Conservation (phyloP, 768 basidiomycete genomes). For the Rhodotorula paludigena region DNA sequence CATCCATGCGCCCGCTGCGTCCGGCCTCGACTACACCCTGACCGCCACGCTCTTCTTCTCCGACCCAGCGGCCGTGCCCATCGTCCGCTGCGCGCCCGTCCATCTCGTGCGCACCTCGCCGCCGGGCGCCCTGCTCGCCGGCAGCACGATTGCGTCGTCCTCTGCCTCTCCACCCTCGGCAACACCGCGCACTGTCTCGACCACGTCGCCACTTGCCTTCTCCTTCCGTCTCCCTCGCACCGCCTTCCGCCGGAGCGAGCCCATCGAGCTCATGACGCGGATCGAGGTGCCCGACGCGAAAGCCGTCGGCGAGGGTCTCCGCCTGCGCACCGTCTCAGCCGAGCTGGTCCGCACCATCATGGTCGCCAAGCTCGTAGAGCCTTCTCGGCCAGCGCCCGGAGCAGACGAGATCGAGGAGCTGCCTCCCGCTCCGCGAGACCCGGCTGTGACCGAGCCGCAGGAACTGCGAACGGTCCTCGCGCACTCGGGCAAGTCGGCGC, state of each 20-base stretch:
- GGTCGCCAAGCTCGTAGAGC: no score
- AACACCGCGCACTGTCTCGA: background rate
- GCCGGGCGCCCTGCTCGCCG: constrained; percentile 32
- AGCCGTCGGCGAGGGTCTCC: constrained; percentile 64
- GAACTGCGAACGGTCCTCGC: constrained; percentile 52
- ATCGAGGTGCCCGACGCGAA: constrained; percentile 68
- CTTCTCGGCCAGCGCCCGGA: no score
- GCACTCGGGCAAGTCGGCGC: constrained; percentile 83
- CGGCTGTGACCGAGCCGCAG: background rate
- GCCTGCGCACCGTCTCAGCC: constrained; percentile 71
- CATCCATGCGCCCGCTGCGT: constrained; percentile 63
- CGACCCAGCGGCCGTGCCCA: constrained; percentile 47
- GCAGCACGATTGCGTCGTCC: no score
- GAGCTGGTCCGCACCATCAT: constrained; percentile 63
- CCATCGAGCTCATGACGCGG: constrained; percentile 72
- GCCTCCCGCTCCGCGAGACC: background rate
- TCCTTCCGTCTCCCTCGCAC: constrained; percentile 68
- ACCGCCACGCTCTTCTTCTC: constrained; percentile 58
- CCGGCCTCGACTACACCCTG: constrained; percentile 65
- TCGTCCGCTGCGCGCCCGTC: constrained; percentile 23
- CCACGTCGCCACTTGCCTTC: constrained; percentile 57
- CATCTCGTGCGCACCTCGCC: constrained; percentile 37
- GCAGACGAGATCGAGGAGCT: background rate
- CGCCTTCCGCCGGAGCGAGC: constrained; percentile 65
- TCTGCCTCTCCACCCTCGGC: background rate